Percentiles rank a stretch among this genome's conserved stretches.
Conservation (phyloP, 495 filamentous ascomycete genomes). For the Pseudoneurospora amorphoporcata region DNA sequence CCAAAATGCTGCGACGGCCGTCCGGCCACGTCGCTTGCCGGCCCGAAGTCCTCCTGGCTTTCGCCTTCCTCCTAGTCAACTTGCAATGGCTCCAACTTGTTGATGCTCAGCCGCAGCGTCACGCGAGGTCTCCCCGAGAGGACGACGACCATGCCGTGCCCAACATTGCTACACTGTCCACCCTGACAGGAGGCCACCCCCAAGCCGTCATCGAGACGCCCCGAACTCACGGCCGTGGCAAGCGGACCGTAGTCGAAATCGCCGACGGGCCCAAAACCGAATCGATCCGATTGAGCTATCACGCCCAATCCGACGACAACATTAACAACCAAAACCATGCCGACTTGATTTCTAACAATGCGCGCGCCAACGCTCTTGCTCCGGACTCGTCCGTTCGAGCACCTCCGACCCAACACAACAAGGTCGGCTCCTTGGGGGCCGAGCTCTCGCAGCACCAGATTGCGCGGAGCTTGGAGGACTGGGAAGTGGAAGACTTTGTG, state of each 20-base stretch:
- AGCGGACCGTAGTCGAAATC: conserved; percentile 10
- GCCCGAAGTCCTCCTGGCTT: conserved; percentile 37
- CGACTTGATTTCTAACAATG: conserved; percentile 53
- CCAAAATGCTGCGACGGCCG: conserved; percentile 47
- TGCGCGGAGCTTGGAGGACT: conserved; percentile 95
- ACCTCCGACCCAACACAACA: conserved; percentile 57
- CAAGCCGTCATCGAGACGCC: conserved; percentile 17
- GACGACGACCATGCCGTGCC: conserved; percentile 19
- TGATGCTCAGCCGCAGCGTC: conserved; percentile 49
- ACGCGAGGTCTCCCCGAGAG: conserved; percentile 21
- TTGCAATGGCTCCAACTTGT: conserved; percentile 42
- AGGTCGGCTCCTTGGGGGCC: conserved; percentile 40
- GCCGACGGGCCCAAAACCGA: conserved; percentile 2
- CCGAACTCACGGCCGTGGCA: conserved; percentile 14
- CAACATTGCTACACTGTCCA: conserved; percentile 9
- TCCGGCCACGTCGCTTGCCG: conserved; percentile 39
- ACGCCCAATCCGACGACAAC: conserved; percentile 1
- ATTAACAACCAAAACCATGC: conserved; percentile 22
- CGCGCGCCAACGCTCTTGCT: conserved; percentile 91
- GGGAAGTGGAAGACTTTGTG: conserved; percentile 99
- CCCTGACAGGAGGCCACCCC: conserved; percentile 11
- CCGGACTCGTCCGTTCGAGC: conserved; percentile 80
- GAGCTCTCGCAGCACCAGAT: conserved; percentile 68
- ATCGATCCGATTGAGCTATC: background rate
- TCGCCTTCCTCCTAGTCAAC: conserved; percentile 41